phyloP scores from a whole-genome alignment of 352 stramenopile species.

The Phytophthora hybrid region DNA sequence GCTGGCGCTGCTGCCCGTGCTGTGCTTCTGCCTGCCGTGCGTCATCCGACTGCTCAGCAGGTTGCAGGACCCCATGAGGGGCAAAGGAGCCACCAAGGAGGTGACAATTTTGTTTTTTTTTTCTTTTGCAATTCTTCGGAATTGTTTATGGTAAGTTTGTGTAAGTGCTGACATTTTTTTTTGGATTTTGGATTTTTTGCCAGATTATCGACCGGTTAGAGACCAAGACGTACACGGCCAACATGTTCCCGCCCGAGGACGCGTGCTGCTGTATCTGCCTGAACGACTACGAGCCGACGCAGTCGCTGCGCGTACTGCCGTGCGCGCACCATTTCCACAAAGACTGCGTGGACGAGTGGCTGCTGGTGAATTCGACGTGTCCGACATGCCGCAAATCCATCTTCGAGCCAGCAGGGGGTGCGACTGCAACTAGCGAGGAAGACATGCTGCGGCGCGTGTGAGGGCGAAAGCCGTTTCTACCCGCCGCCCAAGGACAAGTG shows the following conservation, averaged over 20 bases:
- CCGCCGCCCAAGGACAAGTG: constrained; percentile 11
- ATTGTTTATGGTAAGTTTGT: no score
- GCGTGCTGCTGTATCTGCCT: constrained; percentile 93
- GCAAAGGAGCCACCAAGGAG: constrained; percentile 87
- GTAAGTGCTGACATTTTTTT: constrained; percentile 5
- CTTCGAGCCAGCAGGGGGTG: constrained; percentile 45
- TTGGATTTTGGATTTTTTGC: constrained; percentile 8
- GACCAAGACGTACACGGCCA: constrained; percentile 61
- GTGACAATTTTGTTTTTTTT: constrained; percentile 31
- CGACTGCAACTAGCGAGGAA: constrained; percentile 52
- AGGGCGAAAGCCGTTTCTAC: constrained; percentile 14
- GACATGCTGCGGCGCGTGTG: constrained; percentile 72
- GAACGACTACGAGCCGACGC: constrained; percentile 87
- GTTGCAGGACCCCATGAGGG: constrained; percentile 88
- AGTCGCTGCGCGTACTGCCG: constrained; percentile 94
- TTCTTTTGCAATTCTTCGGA: background rate
- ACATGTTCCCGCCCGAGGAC: constrained; percentile 83
- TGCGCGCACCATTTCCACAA: constrained; percentile 97
- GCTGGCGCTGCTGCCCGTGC: constrained; percentile 89
- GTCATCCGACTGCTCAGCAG: constrained; percentile 92
- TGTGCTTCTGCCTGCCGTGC: constrained; percentile 95
- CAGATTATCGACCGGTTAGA: constrained; percentile 76
- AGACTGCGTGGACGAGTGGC: constrained; percentile 92
- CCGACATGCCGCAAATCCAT: constrained; percentile 90
- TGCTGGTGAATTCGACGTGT: constrained; percentile 89